Evolutionary conservation across 139 green algal species (phyloP).

Genomic region (Dunaliella primolecta): DNA sequence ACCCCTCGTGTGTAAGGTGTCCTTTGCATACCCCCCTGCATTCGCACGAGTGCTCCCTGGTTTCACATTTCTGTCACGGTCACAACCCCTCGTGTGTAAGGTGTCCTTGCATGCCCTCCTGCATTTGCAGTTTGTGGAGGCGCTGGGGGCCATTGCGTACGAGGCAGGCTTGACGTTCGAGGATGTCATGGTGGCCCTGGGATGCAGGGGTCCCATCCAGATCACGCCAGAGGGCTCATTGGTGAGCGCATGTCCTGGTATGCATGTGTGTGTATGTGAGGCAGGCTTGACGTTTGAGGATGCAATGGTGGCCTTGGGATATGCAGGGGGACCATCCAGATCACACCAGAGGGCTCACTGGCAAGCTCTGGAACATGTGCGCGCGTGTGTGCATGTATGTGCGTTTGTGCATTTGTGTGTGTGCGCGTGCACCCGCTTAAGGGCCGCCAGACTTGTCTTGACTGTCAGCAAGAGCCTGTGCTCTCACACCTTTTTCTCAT

Average conservation of each 20-base stretch:
- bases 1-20: too few relatives aligned
- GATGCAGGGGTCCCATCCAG: conserved; percentile 11
- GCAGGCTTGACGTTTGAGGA: conserved; percentile 45
- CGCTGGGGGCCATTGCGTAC: conserved; percentile 41
- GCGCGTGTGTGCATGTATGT: conserved; percentile 31
- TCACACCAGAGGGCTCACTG: conserved; percentile 19
- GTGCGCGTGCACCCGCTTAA: conserved; percentile 30
- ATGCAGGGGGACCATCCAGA: conserved; percentile 9
- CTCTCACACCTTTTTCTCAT: too few relatives aligned
- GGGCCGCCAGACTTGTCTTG: too few relatives aligned
- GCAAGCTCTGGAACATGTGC: too few relatives aligned
- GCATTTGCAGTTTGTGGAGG: conserved; percentile 32
- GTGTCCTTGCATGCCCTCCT: too few relatives aligned
- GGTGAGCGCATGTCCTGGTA: too few relatives aligned
- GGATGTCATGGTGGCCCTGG: conserved; percentile 36
- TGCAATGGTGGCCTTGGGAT: conserved; percentile 30
- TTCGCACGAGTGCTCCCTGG: too few relatives aligned
- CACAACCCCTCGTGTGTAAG: too few relatives aligned
- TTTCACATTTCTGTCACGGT: too few relatives aligned
- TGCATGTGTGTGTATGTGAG: conserved; percentile 31
- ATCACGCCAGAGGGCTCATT: conserved; percentile 18
- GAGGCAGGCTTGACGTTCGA: conserved; percentile 51
- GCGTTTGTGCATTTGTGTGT: conserved; percentile 42
- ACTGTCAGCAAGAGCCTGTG: too few relatives aligned
- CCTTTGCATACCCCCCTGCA: too few relatives aligned